Base-by-base conservation (phyloP, 257 asterid species). In the Nicotiana undulata region DNA sequence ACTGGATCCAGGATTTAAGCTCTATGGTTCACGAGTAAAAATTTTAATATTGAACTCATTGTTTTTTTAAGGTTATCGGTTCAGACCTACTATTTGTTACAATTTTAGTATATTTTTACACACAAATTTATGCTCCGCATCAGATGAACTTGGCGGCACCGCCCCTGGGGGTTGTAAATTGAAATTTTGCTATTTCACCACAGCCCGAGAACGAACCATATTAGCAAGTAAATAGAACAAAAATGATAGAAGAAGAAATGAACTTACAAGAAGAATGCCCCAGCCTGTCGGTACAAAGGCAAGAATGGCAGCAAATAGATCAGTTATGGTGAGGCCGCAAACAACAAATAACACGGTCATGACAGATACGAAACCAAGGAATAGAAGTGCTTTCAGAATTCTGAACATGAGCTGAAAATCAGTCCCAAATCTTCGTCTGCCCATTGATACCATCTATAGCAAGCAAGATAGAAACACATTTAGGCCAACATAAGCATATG, bases 231-330 rank as follows among this genome's bases (percentile, higher is more conserved):
- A 44, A 26, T 16, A 16, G 17, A 74, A 24, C 26, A 49, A 2
- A 26, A 74, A 74, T 3, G 53, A 59, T 26, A 24, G 8, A 68
- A 24, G 28, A 40, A 70, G 15, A 79, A 49, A 34, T 60, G 64
- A 61, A 86, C 89, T 86, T 84, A 95, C 99, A 80, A 90, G 90
- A 84, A 96, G 92, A 86, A 96, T 81, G 82, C 97, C 99, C 99
- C 99, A 96, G 52, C 99, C 99, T 1, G 99, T 91, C 52, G 99
- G 99, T 91, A 91, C 89, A 92, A 96, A 96, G 82, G 98, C 99
- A 83, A 94, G 88, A 82, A 92, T 80, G 31, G 98, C 89, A 55
- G 98, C 98, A 83, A 96, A 94, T 44, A 96, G 75, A 86, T 96
- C 99, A 40, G 89, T 86, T 24, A 93, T 37, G 67, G 91, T 88